phyloP scores from a whole-genome alignment of 129 eudicot species.

The Centrapalus pauciflorus region DNA sequence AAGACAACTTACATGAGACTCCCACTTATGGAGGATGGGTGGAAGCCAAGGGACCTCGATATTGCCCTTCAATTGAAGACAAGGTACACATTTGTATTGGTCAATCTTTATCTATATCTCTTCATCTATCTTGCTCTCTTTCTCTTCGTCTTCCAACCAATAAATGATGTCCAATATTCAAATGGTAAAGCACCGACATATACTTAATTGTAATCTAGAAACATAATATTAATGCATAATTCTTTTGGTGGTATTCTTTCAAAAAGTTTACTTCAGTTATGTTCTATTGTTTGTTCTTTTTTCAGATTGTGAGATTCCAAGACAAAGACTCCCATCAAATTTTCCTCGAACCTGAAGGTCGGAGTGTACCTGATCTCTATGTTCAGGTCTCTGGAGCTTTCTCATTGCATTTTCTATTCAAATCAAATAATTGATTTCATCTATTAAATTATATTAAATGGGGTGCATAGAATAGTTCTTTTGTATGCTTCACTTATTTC shows the following conservation, averaged over 20 bases:
- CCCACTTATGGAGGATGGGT: slow-evolving; percentile 99
- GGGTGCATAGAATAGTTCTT: neutral
- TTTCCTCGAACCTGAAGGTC: slow-evolving; percentile 95
- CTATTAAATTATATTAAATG: neutral
- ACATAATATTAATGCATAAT: neutral
- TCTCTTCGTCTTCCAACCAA: neutral
- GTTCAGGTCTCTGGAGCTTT: slow-evolving; percentile 61
- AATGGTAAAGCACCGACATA: neutral
- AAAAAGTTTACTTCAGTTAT: neutral
- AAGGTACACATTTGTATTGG: slow-evolving; percentile 43
- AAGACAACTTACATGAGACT: slow-evolving; percentile 94
- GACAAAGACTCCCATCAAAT: slow-evolving; percentile 98
- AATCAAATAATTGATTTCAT: neutral
- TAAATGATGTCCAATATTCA: neutral
- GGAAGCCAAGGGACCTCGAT: slow-evolving; percentile 98
- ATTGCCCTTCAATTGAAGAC: slow-evolving; percentile 98
- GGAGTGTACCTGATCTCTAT: slow-evolving; percentile 86
- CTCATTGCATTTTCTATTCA: slow-evolving; percentile 3
- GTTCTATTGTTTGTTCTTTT: neutral
- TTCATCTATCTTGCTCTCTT: neutral
- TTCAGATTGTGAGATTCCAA: slow-evolving; percentile 92
- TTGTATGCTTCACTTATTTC: neutral
- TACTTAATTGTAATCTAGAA: neutral
- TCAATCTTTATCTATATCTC: neutral
- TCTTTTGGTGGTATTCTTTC: neutral